These are phyloP conservation scores for Globisporangium emineosum DNA, from an alignment of 352 stramenopile species.

Conservation along the genomic window DNA sequence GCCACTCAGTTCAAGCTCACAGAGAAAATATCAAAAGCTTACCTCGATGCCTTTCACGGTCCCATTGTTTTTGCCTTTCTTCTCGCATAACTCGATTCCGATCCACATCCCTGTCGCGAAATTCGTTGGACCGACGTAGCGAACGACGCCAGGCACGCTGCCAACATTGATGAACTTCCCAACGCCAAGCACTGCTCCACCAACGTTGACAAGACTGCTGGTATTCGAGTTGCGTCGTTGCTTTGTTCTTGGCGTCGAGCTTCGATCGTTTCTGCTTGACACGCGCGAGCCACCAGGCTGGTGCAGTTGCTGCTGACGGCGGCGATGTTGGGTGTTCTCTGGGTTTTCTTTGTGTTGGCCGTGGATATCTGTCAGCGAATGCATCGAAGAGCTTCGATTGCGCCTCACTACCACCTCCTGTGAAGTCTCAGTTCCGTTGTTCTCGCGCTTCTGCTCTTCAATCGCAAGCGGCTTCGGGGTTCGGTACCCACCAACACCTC, in stretches of 20 bases:
- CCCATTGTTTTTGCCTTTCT: conserved; percentile 66
- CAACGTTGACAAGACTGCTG: conserved; percentile 35
- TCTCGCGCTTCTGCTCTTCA: conserved; percentile 12
- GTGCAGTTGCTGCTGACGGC: background rate
- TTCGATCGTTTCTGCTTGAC: background rate
- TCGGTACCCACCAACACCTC: background rate
- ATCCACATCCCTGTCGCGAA: conserved; percentile 71
- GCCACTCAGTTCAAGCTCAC: background rate
- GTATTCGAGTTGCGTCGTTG: conserved; percentile 38
- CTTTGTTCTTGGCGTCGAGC: background rate
- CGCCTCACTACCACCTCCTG: conserved; percentile 1
- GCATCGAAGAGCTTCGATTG: conserved; percentile 26
- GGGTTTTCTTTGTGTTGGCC: background rate
- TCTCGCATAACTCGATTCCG: conserved; percentile 60
- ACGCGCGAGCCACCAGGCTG: background rate
- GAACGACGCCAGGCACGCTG: conserved; percentile 56
- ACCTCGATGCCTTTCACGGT: conserved; percentile 44
- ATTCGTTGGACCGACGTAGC: conserved; percentile 59
- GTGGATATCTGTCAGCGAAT: conserved; percentile 47
- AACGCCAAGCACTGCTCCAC: conserved; percentile 36
- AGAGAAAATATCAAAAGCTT: background rate
- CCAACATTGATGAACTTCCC: conserved; percentile 59
- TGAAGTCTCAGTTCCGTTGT: background rate
- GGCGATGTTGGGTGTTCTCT: background rate
- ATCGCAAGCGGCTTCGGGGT: conserved; percentile 1